Evolutionary conservation across 805 yeast genomes (phyloP).

Genomic region (Candida suzukii): DNA sequence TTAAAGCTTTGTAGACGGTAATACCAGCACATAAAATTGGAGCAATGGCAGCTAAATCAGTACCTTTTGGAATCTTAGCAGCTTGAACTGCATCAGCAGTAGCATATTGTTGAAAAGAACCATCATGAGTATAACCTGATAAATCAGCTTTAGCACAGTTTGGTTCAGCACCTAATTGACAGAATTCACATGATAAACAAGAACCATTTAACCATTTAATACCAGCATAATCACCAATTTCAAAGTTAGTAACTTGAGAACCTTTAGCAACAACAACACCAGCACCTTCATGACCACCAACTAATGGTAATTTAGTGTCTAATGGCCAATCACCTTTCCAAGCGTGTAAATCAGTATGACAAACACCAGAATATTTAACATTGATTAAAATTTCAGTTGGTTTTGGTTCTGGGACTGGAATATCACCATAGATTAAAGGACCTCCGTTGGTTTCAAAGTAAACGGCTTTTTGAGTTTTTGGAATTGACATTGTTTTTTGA

Average conservation of each 20-base stretch:
- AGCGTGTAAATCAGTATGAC: constrained; percentile 92
- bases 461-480: constrained; percentile 65
- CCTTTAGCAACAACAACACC: constrained; percentile 81
- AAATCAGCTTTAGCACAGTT: constrained; percentile 64
- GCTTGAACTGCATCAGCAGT: constrained; percentile 87
- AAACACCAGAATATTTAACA: constrained; percentile 84
- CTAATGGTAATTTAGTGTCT: constrained; percentile 64
- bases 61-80: constrained; percentile 66
- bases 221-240: constrained; percentile 78
- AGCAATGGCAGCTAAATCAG: constrained; percentile 69
- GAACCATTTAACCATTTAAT: constrained; percentile 80
- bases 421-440: constrained; percentile 57
- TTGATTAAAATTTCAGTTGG: constrained; percentile 73
- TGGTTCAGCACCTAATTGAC: constrained; percentile 61
- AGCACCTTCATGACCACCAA: constrained; percentile 90
- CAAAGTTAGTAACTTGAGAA: constrained; percentile 57
- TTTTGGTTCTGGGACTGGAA: constrained; percentile 76
- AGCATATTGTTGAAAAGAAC: constrained; percentile 87
- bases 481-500: constrained; percentile 28
- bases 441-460: constrained; percentile 63
- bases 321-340: constrained; percentile 94
- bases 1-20: constrained; percentile 85
- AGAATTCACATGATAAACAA: constrained; percentile 71
- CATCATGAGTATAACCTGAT: constrained; percentile 86
- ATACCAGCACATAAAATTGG: constrained; percentile 90